Conservation (phyloP, 805 yeast species). For the Myxozyma mucilagina region DNA sequence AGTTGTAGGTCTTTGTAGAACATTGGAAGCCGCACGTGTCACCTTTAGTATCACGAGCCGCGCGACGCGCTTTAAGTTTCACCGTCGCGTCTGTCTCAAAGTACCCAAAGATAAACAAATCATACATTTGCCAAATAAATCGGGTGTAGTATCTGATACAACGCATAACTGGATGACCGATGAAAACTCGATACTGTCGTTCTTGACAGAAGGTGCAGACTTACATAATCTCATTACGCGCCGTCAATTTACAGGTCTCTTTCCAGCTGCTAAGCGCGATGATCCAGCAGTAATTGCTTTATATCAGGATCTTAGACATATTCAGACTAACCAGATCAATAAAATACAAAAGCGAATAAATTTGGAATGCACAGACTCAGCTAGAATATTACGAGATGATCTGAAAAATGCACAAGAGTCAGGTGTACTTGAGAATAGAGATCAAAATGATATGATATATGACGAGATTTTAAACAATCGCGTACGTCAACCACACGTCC, state of each 20-base stretch:
- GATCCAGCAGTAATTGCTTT: constrained; percentile 10
- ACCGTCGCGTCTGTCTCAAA: not conserved
- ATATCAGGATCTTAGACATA: constrained; percentile 16
- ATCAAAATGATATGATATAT: constrained; percentile 6
- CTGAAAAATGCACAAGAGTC: not conserved
- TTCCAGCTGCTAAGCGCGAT: constrained; percentile 18
- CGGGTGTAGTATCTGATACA: not conserved
- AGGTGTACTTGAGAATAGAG: constrained; percentile 3
- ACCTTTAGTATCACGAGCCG: not conserved
- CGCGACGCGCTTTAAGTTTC: not conserved
- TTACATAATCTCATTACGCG: constrained; percentile 22
- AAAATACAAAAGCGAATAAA: constrained; percentile 10
- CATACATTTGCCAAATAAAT: not conserved
- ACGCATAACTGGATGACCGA: not conserved
- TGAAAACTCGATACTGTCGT: constrained; percentile 19
- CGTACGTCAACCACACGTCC: not conserved
- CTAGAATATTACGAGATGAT: constrained; percentile 1
- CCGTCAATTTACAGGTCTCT: constrained; percentile 15
- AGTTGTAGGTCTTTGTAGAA: not conserved
- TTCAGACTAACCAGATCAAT: constrained; percentile 2
- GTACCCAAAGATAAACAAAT: not conserved
- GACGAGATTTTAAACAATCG: constrained; percentile 2
- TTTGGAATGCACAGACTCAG: constrained; percentile 14
- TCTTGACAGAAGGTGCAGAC: constrained; percentile 11
- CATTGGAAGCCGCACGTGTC: not conserved